Evolutionary conservation across 2,329 filamentous ascomycete genomes (phyloP).

Genomic region (Thelonectria blattea): DNA sequence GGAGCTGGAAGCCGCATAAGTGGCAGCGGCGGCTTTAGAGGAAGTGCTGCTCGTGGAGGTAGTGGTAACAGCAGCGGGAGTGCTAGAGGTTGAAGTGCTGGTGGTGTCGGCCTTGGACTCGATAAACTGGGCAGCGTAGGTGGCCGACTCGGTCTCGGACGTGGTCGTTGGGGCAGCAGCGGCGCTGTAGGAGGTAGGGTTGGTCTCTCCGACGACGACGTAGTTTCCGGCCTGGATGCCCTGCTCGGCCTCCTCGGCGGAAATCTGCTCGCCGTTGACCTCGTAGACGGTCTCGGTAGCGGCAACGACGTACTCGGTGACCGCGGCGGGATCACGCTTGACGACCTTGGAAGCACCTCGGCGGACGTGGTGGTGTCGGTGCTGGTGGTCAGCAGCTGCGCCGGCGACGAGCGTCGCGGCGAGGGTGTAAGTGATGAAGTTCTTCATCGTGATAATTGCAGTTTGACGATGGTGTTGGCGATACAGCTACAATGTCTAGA

Average conservation of each 20-base stretch:
- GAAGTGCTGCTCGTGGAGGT: constrained; percentile 21
- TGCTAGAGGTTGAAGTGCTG: constrained; percentile 33
- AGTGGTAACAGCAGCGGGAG: constrained; percentile 25
- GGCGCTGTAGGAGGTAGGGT: constrained; percentile 55
- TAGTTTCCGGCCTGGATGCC: constrained; percentile 76
- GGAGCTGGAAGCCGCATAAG: constrained; percentile 32
- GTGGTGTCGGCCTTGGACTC: constrained; percentile 51
- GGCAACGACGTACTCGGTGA: constrained; percentile 62
- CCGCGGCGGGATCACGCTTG: constrained; percentile 52
- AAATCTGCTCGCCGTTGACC: constrained; percentile 68
- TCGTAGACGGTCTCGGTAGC: constrained; percentile 75
- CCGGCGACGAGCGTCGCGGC: constrained; percentile 59
- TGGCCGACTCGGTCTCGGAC: constrained; percentile 43
- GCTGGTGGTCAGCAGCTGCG: constrained; percentile 65
- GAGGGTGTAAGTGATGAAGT: constrained; percentile 55
- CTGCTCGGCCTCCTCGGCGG: constrained; percentile 67
- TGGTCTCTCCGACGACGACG: constrained; percentile 66
- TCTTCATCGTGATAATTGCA: constrained; percentile 52
- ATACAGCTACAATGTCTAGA: constrained; percentile 27
- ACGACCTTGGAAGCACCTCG: constrained; percentile 58
- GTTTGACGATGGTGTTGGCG: constrained; percentile 21
- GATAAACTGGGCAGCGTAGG: constrained; percentile 56
- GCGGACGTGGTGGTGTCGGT: constrained; percentile 65
- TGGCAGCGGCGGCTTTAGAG: constrained; percentile 26
- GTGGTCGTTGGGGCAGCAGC: constrained; percentile 45